Conservation (phyloP, 2,329 filamentous ascomycete genomes). For the Trichoderma afroharzianum region DNA sequence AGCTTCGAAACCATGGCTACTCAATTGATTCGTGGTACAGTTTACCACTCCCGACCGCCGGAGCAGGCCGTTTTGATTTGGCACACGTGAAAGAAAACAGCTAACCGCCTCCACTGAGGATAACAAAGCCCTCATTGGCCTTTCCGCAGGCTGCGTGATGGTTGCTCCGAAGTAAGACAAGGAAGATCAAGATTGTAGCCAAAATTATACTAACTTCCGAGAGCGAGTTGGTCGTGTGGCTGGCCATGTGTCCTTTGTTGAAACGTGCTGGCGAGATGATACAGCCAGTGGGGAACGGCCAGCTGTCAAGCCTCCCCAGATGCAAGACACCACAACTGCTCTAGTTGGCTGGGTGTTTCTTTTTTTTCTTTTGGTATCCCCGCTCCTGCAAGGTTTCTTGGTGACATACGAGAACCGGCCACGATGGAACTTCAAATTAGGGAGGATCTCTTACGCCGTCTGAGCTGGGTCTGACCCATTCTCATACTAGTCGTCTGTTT, state of each 20-base stretch:
- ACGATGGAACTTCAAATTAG: constrained; percentile 8
- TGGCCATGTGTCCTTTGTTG: constrained; percentile 37
- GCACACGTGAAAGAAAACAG: constrained; percentile 10
- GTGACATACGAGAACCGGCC: constrained; percentile 11
- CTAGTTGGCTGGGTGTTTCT: constrained; percentile 19
- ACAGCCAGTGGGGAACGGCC: constrained; percentile 31
- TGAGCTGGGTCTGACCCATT: not conserved
- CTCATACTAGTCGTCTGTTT: constrained; percentile 4
- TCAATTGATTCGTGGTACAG: not conserved
- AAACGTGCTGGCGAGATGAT: constrained; percentile 32
- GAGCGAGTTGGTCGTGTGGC: constrained; percentile 27
- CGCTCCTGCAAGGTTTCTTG: constrained; percentile 14
- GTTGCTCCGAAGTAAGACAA: constrained; percentile 21
- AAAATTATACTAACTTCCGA: constrained; percentile 20
- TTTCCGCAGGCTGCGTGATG: constrained; percentile 4
- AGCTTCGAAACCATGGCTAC: not conserved
- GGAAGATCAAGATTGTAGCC: constrained; percentile 11
- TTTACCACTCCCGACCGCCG: constrained; percentile 8
- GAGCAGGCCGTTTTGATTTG: constrained; percentile 6
- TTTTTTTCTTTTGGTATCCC: constrained; percentile 1
- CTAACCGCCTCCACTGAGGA: constrained; percentile 1
- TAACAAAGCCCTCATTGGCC: constrained; percentile 5
- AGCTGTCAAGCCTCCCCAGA: constrained; percentile 29
- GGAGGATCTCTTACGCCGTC: not conserved
- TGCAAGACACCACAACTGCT: constrained; percentile 20